Base-by-base conservation (phyloP, 768 basidiomycete genomes). In the Tubosaeta sp. region DNA sequence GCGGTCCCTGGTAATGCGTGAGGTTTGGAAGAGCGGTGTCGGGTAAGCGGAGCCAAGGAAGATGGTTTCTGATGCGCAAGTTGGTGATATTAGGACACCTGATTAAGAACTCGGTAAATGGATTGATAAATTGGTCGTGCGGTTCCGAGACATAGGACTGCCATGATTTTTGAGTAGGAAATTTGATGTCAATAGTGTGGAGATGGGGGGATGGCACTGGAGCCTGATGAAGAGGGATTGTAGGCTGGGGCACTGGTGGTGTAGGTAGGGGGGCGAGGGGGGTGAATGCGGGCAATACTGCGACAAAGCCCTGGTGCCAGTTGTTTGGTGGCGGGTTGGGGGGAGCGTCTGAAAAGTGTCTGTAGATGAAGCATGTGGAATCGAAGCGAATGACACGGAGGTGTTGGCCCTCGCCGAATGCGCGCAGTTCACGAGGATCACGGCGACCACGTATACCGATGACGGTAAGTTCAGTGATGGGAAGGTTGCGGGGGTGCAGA, bases 311-410 rank as follows among this genome's bases (percentile, higher is more conserved):
- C 16, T 51, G 60, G 21, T 34, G 47, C 61, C 48, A 56, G 44
- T 54, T 59, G 51, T 51, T 57, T 19, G 6, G 49, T 10, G 39
- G 47, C 0, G 32, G 40, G 24, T 18, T 18, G 44, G 40, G 55
- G 1, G 41, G 21, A 24, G 30, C 16, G 4, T 56, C 53, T 7
- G 39, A 56, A 55, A 59, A 68, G 38, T 59, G 58, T 16, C 63
- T 63, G 58, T 75, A 69, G 16, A 75, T 68, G 39, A 71, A 69
- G 18, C 71, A 71, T 1, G 68, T 71, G 61, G 68, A 73, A 58
- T 78, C 76, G 43, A 78, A 66, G 42, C 69, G 71, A n/a, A 79
- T 61, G n/a, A 66, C 62, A 13, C 66, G 70, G 18, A 79, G 66
- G 3, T 66, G 63, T 11, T 62, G 57, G 0, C 68, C 74, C 30